These are phyloP conservation scores for Verbena officinalis DNA, from an alignment of 257 asterid species.

Conservation along the genomic window DNA sequence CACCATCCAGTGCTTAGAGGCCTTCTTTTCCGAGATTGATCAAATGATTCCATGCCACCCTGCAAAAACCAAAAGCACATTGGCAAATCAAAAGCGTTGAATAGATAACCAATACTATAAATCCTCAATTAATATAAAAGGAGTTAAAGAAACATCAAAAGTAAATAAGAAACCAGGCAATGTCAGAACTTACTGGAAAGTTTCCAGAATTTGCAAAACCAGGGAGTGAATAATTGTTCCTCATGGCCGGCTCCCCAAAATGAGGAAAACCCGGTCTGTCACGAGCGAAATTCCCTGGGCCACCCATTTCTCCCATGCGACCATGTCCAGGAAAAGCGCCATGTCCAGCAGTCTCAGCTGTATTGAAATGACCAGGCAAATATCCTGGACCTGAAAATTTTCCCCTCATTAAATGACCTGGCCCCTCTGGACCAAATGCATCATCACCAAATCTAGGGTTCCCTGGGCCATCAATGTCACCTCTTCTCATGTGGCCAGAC, in stretches of 20 bases:
- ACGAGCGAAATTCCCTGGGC: slow-evolving; percentile 48
- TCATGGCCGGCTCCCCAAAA: slow-evolving; percentile 63
- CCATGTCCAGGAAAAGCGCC: slow-evolving; percentile 59
- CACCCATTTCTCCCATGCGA: slow-evolving; percentile 46
- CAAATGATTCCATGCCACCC: slow-evolving; percentile 65
- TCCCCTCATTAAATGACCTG: slow-evolving; percentile 47
- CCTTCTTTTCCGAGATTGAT: slow-evolving; percentile 68
- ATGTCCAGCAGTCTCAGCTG: slow-evolving; percentile 50
- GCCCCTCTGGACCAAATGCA: slow-evolving; percentile 53
- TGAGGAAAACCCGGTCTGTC: slow-evolving; percentile 49
- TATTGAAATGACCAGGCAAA: slow-evolving; percentile 46
- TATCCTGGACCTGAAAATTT: slow-evolving; percentile 55
- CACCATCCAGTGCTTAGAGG: slow-evolving; percentile 82
- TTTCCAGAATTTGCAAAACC: slow-evolving; percentile 52
- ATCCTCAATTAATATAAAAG: background rate
- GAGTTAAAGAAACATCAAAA: background rate
- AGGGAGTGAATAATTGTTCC: slow-evolving; percentile 57
- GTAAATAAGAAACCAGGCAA: background rate
- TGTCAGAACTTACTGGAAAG: slow-evolving; percentile 49
- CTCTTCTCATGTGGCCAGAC: slow-evolving; percentile 58
- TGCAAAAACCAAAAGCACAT: slow-evolving; percentile 32
- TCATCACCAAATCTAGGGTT: slow-evolving; percentile 55
- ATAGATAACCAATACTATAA: slow-evolving; percentile 2
- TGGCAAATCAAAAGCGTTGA: background rate
- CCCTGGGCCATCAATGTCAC: slow-evolving; percentile 53